Evolutionary conservation across 2,329 filamentous ascomycete species (phyloP), one percentile per base, ranked within the genome.

Genomic region (Ceratocystis diversiconidia): DNA sequence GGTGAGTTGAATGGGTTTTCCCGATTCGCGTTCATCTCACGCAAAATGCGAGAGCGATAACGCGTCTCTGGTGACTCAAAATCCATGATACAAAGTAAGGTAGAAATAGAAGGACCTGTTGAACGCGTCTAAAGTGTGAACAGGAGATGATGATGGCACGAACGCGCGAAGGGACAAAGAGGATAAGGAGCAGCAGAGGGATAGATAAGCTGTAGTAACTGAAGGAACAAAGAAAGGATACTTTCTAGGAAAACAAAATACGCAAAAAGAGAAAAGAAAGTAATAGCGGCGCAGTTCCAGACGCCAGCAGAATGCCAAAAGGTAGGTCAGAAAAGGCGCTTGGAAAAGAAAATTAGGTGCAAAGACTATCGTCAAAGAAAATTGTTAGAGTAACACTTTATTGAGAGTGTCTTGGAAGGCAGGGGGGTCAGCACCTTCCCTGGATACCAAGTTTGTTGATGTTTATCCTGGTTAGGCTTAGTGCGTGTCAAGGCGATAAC

Each of bases 1-100:
- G 81, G 81, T 22, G 81, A 83, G 73, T 81, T 81, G 74, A 82
- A 83, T 5, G 81, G 80, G 72, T 83, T 81, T 67, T 80, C 76
- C 72, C 77, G 76, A 73, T 79, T 78, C 69, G 78, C 74, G 61
- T 79, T 77, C 78, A 80, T 80, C 74, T 81, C 79, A 73, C 79
- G 76, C 70, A 79, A 74, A 68, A 79, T 77, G 70, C 77, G 77
- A 70, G 77, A 79, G 70, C 76, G 77, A 74, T 77, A 79, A 70
- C 76, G 75, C 70, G 68, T 75, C 65, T 72, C 71, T 60, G 72
- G 71, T 43, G 68, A 66, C 69, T 79, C 76, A 70, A 72, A 70
- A 71, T 78, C 77, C 77, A 79, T 79, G 68, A n/a, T 59, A n/a
- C 22, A 30, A 19, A 15, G 55, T 10, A 5, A 7, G 32, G 28